Base-by-base conservation (phyloP, 306 rosid genomes). In the Ammopiptanthus mongolicus region DNA sequence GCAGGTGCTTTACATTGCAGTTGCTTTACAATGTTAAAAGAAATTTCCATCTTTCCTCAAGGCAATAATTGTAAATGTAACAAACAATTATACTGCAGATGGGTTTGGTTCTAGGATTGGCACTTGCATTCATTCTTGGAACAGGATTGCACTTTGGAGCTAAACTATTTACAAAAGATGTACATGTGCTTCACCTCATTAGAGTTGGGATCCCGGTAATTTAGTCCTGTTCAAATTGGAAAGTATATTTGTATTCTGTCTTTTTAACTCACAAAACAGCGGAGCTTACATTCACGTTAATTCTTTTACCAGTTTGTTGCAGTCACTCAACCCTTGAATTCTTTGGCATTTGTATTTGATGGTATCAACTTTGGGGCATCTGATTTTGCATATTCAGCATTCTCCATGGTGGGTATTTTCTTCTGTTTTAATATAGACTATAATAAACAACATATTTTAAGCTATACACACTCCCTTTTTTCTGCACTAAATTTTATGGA, bases 361-460 rank as follows among this genome's bases (percentile, higher is more conserved):
- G 99, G 99, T 34, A 84, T 95, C 87, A 95, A 95, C 86, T 95
- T 90, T 70, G 99, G 99, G 51, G 99, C 97, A 42, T 92, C 99
- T 77, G 99, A 95, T 87, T 95, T 95, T 74, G 93, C 96, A 12
- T 95, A 95, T 81, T 90, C 99, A 65, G 99, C 99, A 62, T 90
- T 69, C 81, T 95, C 99, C 58, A 87, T 95, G 99, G 99, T 83
- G 77, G 71, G 91, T 85, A 63, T 41, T 46, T 71, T 52, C 62
- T 73, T 74, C 63, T 65, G 63, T 37, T 70, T 50, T 19, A 15
- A 28, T 48, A 34, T 23, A 1, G 60, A 55, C 41, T n/a, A 75
- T 51, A 51, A 69, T 33, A 51, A 36, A 31, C 14, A 14, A 10
- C 56, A 42, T 23, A 19, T 65, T 64, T 55, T 31, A 42, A 25